Evolutionary conservation across 495 filamentous ascomycete genomes (phyloP), one percentile per base, ranked within the genome.

Genomic region (Penicillium arizonense): DNA sequence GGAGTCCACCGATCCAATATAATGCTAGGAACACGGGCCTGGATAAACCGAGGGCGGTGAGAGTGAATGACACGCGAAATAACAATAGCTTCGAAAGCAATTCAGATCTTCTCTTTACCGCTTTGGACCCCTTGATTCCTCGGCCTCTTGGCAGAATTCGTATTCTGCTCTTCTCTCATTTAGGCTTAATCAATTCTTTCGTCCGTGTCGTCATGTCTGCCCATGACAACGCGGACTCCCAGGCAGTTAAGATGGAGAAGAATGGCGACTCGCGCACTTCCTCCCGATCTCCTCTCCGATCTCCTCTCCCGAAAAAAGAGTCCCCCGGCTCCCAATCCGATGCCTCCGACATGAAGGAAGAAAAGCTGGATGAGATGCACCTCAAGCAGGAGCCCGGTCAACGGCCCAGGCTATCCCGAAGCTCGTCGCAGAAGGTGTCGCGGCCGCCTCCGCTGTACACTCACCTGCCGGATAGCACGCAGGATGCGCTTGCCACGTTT

Each of bases 401-500:
- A 57, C 78, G 82, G 16, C 84, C 84, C 14, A 95, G 91, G 69
- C 74, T 90, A 38, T 77, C 86, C 38, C 86, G 90, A 44, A 91
- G 84, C 65, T 69, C 83, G 12, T 89, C 88, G 28, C 85, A 88
- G 53, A 96, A 91, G 66, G 65, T 83, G 32, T 57, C 78, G 45
- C 78, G 80, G 44, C 75, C 84, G 21, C 82, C 86, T 36, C 76
- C 71, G 37, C 73, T 96, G 1, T 94, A 85, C 70, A 65, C 77
- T 52, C 73, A 92, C 63, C 70, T 90, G 16, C 83, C 85, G 11
- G 84, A 92, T 66, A 85, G 82, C 57, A 95, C 89, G 6, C 74
- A 72, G 7, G 89, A 95, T 49, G 87, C 94, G 5, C 83, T 79
- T 60, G 66, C 69, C 9, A 83, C 80, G n/a, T 99, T 99, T 61